Conservation (phyloP, 805 yeast genomes). For the Candida argentea region DNA sequence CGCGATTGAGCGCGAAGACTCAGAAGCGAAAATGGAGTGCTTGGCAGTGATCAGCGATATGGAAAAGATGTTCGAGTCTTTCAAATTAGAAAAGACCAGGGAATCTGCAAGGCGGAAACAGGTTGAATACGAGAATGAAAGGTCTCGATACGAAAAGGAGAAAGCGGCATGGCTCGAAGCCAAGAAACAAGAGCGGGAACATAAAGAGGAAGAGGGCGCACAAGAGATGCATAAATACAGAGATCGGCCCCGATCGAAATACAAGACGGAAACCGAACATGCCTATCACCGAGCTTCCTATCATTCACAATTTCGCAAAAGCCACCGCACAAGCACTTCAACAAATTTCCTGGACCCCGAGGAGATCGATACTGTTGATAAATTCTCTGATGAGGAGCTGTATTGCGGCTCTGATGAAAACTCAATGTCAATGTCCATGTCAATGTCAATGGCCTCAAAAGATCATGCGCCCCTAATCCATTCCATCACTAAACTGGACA, state of each 20-base stretch:
- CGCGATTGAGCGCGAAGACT: constrained; percentile 44
- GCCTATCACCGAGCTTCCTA: too few relatives aligned
- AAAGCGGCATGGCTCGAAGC: constrained; percentile 1
- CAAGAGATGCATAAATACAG: neutral
- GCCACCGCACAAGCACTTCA: constrained; percentile 2
- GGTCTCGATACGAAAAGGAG: neutral
- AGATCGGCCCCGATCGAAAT: too few relatives aligned
- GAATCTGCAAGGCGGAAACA: constrained; percentile 5
- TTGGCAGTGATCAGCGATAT: constrained; percentile 58
- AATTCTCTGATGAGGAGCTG: neutral
- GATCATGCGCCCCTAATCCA: constrained; percentile 27
- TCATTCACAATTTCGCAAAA: too few relatives aligned
- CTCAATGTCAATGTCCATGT: constrained; percentile 16
- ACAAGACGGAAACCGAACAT: too few relatives aligned
- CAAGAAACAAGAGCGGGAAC: constrained; percentile 1
- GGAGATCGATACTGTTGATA: neutral
- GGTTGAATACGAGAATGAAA: neutral
- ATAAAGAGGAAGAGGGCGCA: constrained; percentile 2
- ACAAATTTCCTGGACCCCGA: constrained; percentile 3
- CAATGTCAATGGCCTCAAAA: constrained; percentile 11
- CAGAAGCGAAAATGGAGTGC: constrained; percentile 54
- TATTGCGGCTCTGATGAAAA: constrained; percentile 10
- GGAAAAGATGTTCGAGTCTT: constrained; percentile 62
- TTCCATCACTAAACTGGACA: constrained; percentile 22
- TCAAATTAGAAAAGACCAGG: constrained; percentile 24